A percentile compares a stretch with the other conserved stretches of the same genome.
phyloP scores from a whole-genome alignment of 768 basidiomycete genomes.

The Amanita polypyramis region DNA sequence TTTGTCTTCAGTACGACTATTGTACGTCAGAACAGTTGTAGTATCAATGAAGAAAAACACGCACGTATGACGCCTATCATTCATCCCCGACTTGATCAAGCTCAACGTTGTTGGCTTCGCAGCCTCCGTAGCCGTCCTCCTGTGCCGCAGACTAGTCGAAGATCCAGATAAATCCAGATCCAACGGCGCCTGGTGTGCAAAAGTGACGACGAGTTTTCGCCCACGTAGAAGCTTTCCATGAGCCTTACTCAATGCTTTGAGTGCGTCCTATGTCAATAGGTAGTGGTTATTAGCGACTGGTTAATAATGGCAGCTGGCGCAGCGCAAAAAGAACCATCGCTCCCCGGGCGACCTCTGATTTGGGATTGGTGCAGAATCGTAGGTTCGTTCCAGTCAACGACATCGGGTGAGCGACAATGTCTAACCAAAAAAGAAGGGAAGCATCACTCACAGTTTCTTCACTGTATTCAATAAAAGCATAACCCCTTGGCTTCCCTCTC shows the following conservation, averaged over 20 bases:
- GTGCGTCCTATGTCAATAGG: slow-evolving; percentile 61
- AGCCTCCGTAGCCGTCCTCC: slow-evolving; percentile 42
- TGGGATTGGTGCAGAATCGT: background rate
- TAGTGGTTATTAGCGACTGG: background rate
- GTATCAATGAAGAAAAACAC: slow-evolving; percentile 10
- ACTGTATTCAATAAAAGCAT: slow-evolving; percentile 86
- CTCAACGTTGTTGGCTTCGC: slow-evolving; percentile 79
- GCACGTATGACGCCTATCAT: slow-evolving; percentile 41
- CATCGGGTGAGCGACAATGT: slow-evolving; percentile 31
- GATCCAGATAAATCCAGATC: slow-evolving; percentile 20
- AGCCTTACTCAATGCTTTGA: slow-evolving; percentile 59
- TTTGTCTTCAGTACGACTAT: slow-evolving; percentile 65
- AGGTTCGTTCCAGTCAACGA: slow-evolving; percentile 3
- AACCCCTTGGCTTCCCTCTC: slow-evolving; percentile 91
- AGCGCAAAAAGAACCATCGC: background rate
- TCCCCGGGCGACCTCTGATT: slow-evolving; percentile 11
- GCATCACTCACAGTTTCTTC: slow-evolving; percentile 61
- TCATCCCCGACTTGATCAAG: slow-evolving; percentile 65
- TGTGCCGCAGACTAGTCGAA: slow-evolving; percentile 15
- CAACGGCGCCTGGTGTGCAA: slow-evolving; percentile 75
- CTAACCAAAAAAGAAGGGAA: slow-evolving; percentile 10
- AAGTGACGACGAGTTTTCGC: slow-evolving; percentile 83
- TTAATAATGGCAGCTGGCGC: background rate
- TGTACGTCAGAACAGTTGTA: slow-evolving; percentile 6
- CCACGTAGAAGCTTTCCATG: slow-evolving; percentile 81